Evolutionary conservation across 495 filamentous ascomycete genomes (phyloP).

Genomic region (Xylaria longipes): DNA sequence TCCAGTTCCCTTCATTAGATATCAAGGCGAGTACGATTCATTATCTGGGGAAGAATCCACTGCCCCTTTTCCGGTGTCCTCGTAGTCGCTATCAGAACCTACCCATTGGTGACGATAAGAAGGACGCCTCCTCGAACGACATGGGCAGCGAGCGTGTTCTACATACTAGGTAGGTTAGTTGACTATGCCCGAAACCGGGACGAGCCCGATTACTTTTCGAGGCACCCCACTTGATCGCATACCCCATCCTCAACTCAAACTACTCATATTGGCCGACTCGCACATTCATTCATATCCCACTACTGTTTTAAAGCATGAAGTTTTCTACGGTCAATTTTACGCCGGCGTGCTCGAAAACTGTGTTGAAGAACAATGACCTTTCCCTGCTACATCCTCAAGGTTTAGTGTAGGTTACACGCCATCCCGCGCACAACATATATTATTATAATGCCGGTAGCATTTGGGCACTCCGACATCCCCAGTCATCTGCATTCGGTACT

Average conservation of each 20-base stretch:
- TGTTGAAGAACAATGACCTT: neutral
- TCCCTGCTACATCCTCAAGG: neutral
- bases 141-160: neutral
- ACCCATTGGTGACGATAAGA: neutral
- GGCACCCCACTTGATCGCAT: neutral
- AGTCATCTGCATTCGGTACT: neutral
- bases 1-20: neutral
- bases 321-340: neutral
- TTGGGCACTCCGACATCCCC: neutral
- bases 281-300: neutral
- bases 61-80: neutral
- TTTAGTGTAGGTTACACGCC: neutral
- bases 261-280: neutral
- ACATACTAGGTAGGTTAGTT: too few relatives aligned
- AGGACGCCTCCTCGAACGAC: neutral
- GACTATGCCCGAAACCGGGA: neutral
- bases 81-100: neutral
- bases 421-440: neutral
- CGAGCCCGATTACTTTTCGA: neutral
- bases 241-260: neutral
- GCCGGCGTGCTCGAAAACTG: neutral
- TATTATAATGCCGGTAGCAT: neutral
- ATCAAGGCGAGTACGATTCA: neutral
- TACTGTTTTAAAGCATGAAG: neutral
- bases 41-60: constrained; percentile 1